Base-by-base conservation (phyloP, 2,329 filamentous ascomycete species). In the Alternaria sp. region DNA sequence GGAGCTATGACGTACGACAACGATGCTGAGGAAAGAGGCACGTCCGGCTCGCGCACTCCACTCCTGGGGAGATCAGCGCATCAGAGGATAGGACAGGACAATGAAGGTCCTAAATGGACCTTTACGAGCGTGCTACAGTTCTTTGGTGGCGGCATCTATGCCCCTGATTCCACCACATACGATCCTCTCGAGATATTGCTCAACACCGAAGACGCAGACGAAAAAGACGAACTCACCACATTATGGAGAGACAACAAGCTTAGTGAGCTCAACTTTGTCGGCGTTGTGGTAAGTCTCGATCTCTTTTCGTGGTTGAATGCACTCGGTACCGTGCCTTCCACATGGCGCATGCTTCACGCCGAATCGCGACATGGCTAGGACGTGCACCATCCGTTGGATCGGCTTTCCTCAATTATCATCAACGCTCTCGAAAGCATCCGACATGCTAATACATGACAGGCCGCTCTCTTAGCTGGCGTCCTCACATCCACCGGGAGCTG, bases 401-500 rank as follows among this genome's bases (percentile, higher is more conserved):
- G 18, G 33, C 26, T 8, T 9, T 14, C 18, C 23, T 21, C 23
- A 2, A 5, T 18, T 5, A n/a, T 5, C 2, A 7, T 6, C 9
- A 23, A 20, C 10, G 11, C 15, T 44, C 14, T 20, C 7, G 18
- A 8, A 12, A 55, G 12, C 8, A 21, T 25, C 14, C 7, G 25
- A 23, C 30, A 44, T 44, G 44, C 58, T 66, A 25, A 67, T 21
- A 43, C 10, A 3, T 18, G 46, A n/a, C 30, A 78, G 75, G 74
- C 79, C 46, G 79, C 79, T n/a, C 73, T 80, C 6, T 71, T 82
- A 2, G 78, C 79, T 15, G 78, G 78, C 10, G 79, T 79, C 41
- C 71, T 83, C 14, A 83, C 81, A 1, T 82, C 80, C 7, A 84
- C 82, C 1, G 81, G 82, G 11, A 78, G 76, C 47, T 84, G 82